Conservation (phyloP, 1,139 yeast species). For the Groenewaldozyma sp. region DNA sequence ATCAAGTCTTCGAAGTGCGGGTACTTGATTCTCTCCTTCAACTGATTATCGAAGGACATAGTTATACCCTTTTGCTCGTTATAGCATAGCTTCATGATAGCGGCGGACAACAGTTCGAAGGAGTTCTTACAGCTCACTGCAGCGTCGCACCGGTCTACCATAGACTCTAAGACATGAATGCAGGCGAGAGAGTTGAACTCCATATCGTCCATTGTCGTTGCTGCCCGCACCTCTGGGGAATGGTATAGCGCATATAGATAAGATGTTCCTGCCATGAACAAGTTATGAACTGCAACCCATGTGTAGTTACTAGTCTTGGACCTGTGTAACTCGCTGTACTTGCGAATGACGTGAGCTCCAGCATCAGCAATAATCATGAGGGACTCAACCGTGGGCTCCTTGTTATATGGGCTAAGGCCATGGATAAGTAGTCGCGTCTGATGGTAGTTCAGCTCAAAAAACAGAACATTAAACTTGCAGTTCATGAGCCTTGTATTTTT, state of each 20-base stretch:
- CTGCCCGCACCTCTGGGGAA: conserved; percentile 43
- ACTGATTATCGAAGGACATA: conserved; percentile 12
- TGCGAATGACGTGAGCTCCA: conserved; percentile 54
- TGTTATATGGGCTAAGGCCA: conserved; percentile 68
- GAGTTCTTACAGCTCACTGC: conserved; percentile 65
- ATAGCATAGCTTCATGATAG: conserved; percentile 48
- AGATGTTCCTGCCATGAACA: conserved; percentile 84
- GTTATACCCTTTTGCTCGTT: conserved; percentile 22
- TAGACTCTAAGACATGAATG: conserved; percentile 48
- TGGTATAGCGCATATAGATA: conserved; percentile 69
- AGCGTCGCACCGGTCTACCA: conserved; percentile 68
- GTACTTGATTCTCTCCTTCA: conserved; percentile 1
- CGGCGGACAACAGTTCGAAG: conserved; percentile 62
- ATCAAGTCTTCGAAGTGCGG: conserved; percentile 4
- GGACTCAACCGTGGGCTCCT: conserved; percentile 45
- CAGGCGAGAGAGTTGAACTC: conserved; percentile 50
- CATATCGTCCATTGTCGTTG: conserved; percentile 43
- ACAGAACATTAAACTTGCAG: conserved; percentile 62
- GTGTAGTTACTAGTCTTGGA: conserved; percentile 66
- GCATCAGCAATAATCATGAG: conserved; percentile 52
- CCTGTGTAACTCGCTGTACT: conserved; percentile 49
- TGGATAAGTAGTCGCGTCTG: conserved; percentile 65
- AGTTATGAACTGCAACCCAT: conserved; percentile 87
- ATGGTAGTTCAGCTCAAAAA: conserved; percentile 65
- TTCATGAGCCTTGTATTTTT: conserved; percentile 52